Evolutionary conservation across 1,284 basidiomycete genomes (phyloP), one percentile per base, ranked within the genome.

Genomic region (Ustilago sp.): DNA sequence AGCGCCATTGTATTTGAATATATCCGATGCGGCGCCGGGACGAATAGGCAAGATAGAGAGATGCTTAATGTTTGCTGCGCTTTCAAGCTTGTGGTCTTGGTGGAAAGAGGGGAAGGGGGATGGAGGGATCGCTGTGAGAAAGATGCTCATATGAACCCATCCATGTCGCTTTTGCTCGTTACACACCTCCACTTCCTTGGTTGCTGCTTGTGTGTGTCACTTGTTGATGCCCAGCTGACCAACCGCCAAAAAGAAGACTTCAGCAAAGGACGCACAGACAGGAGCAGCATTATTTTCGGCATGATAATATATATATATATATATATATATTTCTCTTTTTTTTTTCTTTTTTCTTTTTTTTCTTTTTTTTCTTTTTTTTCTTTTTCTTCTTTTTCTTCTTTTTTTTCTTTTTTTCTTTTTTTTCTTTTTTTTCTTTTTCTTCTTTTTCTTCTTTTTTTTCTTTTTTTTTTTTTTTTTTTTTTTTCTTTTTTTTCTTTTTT

Each of bases 1-100:
- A 71, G n/a, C 45, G 68, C 43, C 71, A 74, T 74, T 36, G 9
- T 54, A 15, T 8, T 8, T 4, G 34, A 35, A n/a, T 13, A 38
- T 34, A 23, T 28, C 12, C 38, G 19, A 3, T 41, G n/a, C 7
- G 17, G 5, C 34, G 28, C 50, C 12, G 9, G 23, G 15, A 12
- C 13, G 23, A 43, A 3, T 8, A 32, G 5, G 19, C 31, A 31
- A 17, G 54, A 31, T 19, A 45, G 43, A 41, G 39, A 12, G 39
- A 19, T 31, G 41, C 17, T 45, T 35, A 36, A 39, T 9, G 35
- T 48, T 39, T 50, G 36, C 31, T 52, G 57, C 36, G 23, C 35
- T 38, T 59, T 36, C 36, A 35, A 19, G 52, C 32, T 32, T 19
- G 48, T 50, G 23, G 23, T 50, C 31, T 23, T 50, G 48, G 15